Conservation (phyloP, 352 stramenopile species). For the Blastocystis sp. region DNA sequence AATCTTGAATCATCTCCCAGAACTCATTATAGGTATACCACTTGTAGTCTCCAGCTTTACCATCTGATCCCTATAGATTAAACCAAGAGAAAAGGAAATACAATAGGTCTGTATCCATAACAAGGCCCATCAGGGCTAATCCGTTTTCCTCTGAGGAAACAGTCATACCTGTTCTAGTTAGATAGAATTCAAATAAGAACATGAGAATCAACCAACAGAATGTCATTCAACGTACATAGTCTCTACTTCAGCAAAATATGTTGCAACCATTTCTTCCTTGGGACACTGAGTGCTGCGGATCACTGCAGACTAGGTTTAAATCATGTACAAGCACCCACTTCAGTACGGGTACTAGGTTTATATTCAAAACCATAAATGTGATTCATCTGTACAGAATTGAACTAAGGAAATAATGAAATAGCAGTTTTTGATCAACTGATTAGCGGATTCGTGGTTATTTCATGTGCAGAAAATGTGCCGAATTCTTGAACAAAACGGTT, state of each 20-base stretch:
- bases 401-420: neutral
- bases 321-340: neutral
- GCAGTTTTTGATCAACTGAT: neutral
- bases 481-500: neutral
- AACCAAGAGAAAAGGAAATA: neutral
- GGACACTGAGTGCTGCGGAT: slow-evolving; percentile 57
- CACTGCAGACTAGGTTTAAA: slow-evolving; percentile 9
- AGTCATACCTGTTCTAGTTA: slow-evolving; percentile 59
- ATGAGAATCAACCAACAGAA: neutral
- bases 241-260: slow-evolving; percentile 54
- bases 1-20: slow-evolving; percentile 64
- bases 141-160: slow-evolving; percentile 55
- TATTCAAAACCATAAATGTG: slow-evolving; percentile 59
- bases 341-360: slow-evolving; percentile 28
- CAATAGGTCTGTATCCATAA: slow-evolving; percentile 55
- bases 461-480: neutral
- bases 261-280: neutral
- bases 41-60: slow-evolving; percentile 38
- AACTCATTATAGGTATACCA: slow-evolving; percentile 64
- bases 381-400: neutral
- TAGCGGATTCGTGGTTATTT: neutral
- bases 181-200: neutral
- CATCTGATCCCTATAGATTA: slow-evolving; percentile 37
- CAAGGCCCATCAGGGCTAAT: slow-evolving; percentile 61
- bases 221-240: slow-evolving; percentile 38